Percentiles rank a stretch among this genome's conserved stretches.
phyloP scores from a whole-genome alignment of 73 alveolate species.

The Tetrahymena elliotti region DNA sequence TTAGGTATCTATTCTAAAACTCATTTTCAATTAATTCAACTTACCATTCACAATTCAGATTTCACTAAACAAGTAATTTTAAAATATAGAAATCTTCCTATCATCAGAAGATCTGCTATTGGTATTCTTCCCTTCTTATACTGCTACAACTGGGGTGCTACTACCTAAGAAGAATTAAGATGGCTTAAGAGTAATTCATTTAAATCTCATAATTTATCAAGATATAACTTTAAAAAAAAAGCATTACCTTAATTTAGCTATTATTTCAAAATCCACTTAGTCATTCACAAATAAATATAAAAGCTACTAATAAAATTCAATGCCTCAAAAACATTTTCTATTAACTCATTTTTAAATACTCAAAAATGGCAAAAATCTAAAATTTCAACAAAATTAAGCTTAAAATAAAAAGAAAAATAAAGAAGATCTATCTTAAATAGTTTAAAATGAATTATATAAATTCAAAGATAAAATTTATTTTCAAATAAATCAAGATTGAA shows the following conservation, averaged over 20 bases:
- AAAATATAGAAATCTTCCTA: neutral
- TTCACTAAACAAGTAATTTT: neutral
- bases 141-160: neutral
- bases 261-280: neutral
- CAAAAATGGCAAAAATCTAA: no score
- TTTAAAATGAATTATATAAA: no score
- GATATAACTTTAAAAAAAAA: neutral
- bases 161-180: neutral
- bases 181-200: neutral
- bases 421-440: no score
- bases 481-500: neutral
- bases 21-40: neutral
- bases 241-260: neutral
- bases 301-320: no score
- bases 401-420: no score
- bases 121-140: neutral
- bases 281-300: no score
- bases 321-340: neutral
- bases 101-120: neutral
- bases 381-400: no score
- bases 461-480: no score
- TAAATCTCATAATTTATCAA: no score
- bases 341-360: no score
- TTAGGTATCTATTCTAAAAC: neutral
- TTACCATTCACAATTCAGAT: neutral